Evolutionary conservation across 768 basidiomycete genomes (phyloP), one percentile per base, ranked within the genome.

Genomic region (Suillus cothurnatus): DNA sequence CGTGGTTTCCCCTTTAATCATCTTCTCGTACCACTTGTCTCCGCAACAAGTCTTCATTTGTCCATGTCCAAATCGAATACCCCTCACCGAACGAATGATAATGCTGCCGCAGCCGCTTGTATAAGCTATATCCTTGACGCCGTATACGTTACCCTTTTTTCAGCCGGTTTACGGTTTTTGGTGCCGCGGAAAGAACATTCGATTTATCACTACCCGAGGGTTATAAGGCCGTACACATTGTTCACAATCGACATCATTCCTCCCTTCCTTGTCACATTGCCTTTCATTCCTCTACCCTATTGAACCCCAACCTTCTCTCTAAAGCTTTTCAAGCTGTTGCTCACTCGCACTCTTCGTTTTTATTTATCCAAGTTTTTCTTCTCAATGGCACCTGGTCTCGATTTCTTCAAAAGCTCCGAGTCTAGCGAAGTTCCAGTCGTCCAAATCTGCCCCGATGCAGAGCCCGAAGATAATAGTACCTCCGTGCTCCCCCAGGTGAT

Each of bases 321-420:
- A 73, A 64, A 39, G 21, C 55, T 64, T 64, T 66, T 59, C 65
- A 66, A 63, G 55, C 55, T 59, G 58, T 59, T 41, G 26, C 21
- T 43, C 28, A 41, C 39, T 12, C 58, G 58, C 19, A 64, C 26
- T 17, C 47, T 60, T n/a, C 68, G 38, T 43, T 31, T 50, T 36
- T 65, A 59, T 64, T 50, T 59, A 38, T 56, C 53, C 2, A 41
- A 59, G 15, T 41, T 41, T 21, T 19, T 69, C 43, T 47, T 58
- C 45, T 67, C 58, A 64, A 78, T 78, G 77, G 61, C 65, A 36
- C 77, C 77, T 66, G 75, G 75, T 14, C 75, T 78, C 55, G 77
- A 77, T 66, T 78, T 71, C 36, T 73, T 74, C 70, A 78, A 63
- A 47, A 61, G 60, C 50, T 53, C 67, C 39, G 71, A 70, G 53